phyloP scores from a whole-genome alignment of 371 early-diverging fungal species.

The Chytridiales sp. region DNA sequence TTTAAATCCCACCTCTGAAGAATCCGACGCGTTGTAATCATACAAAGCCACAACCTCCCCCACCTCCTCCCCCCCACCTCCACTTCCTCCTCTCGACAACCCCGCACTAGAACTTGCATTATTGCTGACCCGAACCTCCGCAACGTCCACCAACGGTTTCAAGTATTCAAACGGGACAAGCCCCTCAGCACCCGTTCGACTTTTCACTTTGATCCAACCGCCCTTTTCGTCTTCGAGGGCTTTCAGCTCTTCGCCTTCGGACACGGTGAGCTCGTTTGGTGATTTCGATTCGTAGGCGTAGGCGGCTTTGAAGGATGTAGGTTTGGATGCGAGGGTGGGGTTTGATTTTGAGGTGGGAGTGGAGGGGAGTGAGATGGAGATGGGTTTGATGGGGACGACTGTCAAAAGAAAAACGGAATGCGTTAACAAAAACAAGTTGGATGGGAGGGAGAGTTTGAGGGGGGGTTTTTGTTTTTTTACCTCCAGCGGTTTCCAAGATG shows the following conservation, averaged over 20 bases:
- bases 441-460: no score
- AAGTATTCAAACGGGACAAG: constrained; percentile 59
- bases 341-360: no score
- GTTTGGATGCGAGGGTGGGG: not conserved
- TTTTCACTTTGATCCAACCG: constrained; percentile 79
- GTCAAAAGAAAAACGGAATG: not conserved
- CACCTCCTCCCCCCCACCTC: no score
- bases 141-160: constrained; percentile 17
- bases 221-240: constrained; percentile 72
- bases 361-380: not conserved
- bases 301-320: constrained; percentile 57
- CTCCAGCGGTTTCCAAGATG: constrained; percentile 27
- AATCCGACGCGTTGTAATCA: constrained; percentile 38
- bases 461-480: constrained; percentile 4
- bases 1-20: constrained; percentile 37
- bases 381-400: not conserved
- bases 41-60: constrained; percentile 22
- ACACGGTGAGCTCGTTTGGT: constrained; percentile 75
- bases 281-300: constrained; percentile 77
- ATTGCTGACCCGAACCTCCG: no score
- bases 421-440: no score
- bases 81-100: no score
- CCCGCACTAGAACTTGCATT: no score
- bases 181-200: constrained; percentile 55
- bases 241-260: constrained; percentile 68